A percentile compares a stretch with the other conserved stretches of the same genome.
These are phyloP conservation scores for Selaginella tamariscina DNA, from an alignment of 75 land plant genomes.

Conservation along the genomic window DNA sequence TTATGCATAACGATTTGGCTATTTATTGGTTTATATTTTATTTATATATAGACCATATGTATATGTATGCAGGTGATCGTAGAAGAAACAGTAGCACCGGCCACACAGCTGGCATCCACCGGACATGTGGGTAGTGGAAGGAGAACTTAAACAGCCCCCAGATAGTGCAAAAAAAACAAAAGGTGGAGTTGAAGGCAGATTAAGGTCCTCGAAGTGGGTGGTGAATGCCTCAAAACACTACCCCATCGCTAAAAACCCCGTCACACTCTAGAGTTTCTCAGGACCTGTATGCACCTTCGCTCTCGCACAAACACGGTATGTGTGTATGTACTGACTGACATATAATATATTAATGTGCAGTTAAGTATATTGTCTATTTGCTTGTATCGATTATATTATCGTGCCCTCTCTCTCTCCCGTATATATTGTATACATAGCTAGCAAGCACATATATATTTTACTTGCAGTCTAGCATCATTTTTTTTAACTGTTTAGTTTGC, in stretches of 20 bases:
- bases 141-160: slow-evolving; percentile 64
- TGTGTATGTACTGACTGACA: neutral
- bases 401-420: neutral
- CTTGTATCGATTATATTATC: neutral
- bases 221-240: slow-evolving; percentile 46
- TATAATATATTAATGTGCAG: too few species aligned
- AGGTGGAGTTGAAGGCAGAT: slow-evolving; percentile 58
- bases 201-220: slow-evolving; percentile 24
- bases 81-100: slow-evolving; percentile 34
- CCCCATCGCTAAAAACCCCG: slow-evolving; percentile 51
- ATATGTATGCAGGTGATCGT: slow-evolving; percentile 51
- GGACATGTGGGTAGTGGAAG: slow-evolving; percentile 73
- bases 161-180: slow-evolving; percentile 61
- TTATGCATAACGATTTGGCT: too few species aligned
- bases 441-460: too few species aligned
- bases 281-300: slow-evolving; percentile 51
- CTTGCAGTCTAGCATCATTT: too few species aligned
- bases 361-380: neutral
- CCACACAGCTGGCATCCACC: slow-evolving; percentile 44
- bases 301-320: slow-evolving; percentile 68
- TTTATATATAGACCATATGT: too few species aligned
- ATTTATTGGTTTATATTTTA: too few species aligned
- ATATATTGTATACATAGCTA: neutral
- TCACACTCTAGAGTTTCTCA: slow-evolving; percentile 38
- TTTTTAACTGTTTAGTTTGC: too few species aligned